These are phyloP conservation scores for Salix koriyanagi DNA, from an alignment of 345 rosid genomes.

Conservation along the genomic window DNA sequence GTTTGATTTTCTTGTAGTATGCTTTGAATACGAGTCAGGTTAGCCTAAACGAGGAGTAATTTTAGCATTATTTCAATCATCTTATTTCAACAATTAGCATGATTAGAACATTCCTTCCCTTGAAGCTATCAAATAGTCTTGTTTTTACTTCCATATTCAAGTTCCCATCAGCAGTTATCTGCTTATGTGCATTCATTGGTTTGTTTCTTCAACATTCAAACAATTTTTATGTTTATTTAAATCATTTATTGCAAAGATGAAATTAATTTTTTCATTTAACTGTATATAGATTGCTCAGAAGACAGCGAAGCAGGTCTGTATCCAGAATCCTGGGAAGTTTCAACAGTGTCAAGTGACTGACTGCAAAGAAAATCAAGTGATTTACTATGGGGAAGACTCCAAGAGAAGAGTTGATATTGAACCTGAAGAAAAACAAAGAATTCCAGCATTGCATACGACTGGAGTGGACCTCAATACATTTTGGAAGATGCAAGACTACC, in stretches of 20 bases:
- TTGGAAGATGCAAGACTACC: constrained; percentile 62
- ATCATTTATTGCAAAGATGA: background rate
- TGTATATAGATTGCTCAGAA: constrained; percentile 64
- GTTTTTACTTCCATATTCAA: too few relatives aligned
- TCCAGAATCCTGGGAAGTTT: constrained; percentile 75
- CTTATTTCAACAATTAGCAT: background rate
- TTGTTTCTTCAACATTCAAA: background rate
- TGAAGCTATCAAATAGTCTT: too few relatives aligned
- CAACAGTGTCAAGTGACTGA: constrained; percentile 53
- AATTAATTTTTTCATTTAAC: constrained; percentile 1
- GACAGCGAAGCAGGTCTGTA: constrained; percentile 74
- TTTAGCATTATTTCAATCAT: background rate
- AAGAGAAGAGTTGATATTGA: constrained; percentile 53
- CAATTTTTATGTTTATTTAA: background rate
- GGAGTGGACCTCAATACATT: constrained; percentile 73
- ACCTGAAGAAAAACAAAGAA: constrained; percentile 43
- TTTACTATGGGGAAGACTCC: constrained; percentile 71
- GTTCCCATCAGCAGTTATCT: background rate
- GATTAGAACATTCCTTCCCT: background rate
- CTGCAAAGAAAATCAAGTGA: constrained; percentile 69
- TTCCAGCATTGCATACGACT: constrained; percentile 63
- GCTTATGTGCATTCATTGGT: background rate
- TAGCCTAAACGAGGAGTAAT: background rate
- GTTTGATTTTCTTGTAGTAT: background rate
- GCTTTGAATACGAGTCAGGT: background rate